Percentiles rank a stretch among this genome's conserved stretches.
These are phyloP conservation scores for Bothriochloa decipiens DNA, from an alignment of 176 grass and related monocot species.

Conservation along the genomic window DNA sequence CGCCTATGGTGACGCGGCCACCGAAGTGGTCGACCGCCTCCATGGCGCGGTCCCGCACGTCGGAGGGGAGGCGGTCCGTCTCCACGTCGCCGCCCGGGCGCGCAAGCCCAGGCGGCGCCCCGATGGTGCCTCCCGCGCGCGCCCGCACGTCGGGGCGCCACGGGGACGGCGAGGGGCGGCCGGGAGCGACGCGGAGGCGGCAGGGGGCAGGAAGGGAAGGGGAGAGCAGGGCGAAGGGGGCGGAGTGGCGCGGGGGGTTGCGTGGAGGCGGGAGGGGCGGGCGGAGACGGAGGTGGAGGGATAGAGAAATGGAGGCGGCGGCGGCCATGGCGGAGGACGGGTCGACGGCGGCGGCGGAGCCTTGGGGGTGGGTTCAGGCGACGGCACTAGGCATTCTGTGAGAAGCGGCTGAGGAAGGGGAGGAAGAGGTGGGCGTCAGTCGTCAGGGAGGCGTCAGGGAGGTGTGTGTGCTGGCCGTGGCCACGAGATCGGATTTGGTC, in stretches of 20 bases:
- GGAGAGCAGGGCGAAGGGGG: conserved; percentile 38
- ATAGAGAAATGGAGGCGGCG: conserved; percentile 56
- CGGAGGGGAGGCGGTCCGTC: conserved; percentile 88
- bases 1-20: conserved; percentile 85
- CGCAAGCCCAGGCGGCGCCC: conserved; percentile 50
- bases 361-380: conserved; percentile 32
- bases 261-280: conserved; percentile 35
- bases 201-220: conserved; percentile 8
- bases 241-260: conserved; percentile 39
- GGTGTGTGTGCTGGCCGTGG: conserved; percentile 36
- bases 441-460: not conserved
- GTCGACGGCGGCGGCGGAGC: conserved; percentile 35
- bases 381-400: conserved; percentile 13
- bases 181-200: conserved; percentile 39
- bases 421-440: conserved; percentile 11
- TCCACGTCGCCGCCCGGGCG: conserved; percentile 75
- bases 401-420: conserved; percentile 31
- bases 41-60: conserved; percentile 79
- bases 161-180: conserved; percentile 19
- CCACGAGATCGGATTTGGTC: conserved; percentile 52
- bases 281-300: conserved; percentile 46
- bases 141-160: conserved; percentile 41
- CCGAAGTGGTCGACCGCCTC: conserved; percentile 80
- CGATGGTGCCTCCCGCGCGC: conserved; percentile 47
- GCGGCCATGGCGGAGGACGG: conserved; percentile 52